Evolutionary conservation across 495 filamentous ascomycete genomes (phyloP), one percentile per base, ranked within the genome.

Genomic region (Hamigera avellanea): DNA sequence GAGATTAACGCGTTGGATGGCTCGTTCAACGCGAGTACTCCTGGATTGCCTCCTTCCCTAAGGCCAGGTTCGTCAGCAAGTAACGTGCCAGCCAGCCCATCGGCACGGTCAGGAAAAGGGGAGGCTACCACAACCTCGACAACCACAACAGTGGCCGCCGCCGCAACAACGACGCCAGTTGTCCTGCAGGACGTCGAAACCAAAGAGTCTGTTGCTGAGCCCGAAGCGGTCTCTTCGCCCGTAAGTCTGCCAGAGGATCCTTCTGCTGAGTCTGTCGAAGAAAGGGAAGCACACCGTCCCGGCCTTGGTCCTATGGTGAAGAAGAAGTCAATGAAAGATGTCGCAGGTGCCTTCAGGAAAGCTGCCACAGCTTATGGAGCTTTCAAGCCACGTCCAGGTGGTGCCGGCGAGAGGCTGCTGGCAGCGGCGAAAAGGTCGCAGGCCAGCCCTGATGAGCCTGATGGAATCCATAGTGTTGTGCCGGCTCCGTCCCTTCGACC

Each of bases 251-350:
- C 50, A 12, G 49, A 52, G 14, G 30, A 30, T 6, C 42, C 56
- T 7, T 26, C 53, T 7, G 32, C 34, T 35, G 16, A 36, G 28
- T 36, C 61, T 3, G 59, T 61, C 17, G 63, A 60, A 17, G 76
- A 81, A 10, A 8, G 25, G 6, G 71, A 70, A 28, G 55, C 51
- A 17, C 67, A 75, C 45, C 73, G 83, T 14, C 87, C 87, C 19
- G 87, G 86, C 1, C 73, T 94, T 14, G 86, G 84, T 0, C 85
- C 86, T 26, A 94, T 93, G 86, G 78, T 94, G 38, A 91, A 88
- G 57, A 80, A 86, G 39, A 75, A 73, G 45, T 78, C 77, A 0
- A 70, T 57, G 32, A 71, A 65, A 19, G 81, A 91, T 29, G 67
- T 91, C 45, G 83, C 82, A 17, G 78, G 76, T 23, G 66, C 74